A percentile compares a stretch with the other conserved stretches of the same genome.
These are phyloP conservation scores for Fusarium ramigenum DNA, from an alignment of 2,329 filamentous ascomycete species.

Conservation along the genomic window DNA sequence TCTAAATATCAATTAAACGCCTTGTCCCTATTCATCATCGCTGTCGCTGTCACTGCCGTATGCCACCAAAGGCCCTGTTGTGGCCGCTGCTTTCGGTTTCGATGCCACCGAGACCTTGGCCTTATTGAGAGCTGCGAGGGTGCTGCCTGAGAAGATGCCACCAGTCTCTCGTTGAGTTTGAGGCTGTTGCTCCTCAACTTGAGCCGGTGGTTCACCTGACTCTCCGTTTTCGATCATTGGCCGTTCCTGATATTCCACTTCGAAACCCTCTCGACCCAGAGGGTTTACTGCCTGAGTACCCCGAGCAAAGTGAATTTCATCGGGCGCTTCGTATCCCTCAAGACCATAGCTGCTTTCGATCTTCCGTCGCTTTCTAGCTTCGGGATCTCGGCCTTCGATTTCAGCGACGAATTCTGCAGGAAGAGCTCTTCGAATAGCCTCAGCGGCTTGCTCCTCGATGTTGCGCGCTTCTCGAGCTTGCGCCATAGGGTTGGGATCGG, in stretches of 20 bases:
- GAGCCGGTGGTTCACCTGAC: constrained; percentile 48
- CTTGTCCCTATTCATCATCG: constrained; percentile 65
- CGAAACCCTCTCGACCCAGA: constrained; percentile 65
- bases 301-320: constrained; percentile 90
- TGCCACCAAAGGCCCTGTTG: constrained; percentile 79
- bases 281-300: constrained; percentile 75
- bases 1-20: constrained; percentile 37
- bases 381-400: constrained; percentile 89
- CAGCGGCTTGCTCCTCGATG: constrained; percentile 95
- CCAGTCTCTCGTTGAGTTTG: constrained; percentile 51
- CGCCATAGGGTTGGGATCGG: constrained; percentile 94
- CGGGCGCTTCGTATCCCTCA: constrained; percentile 91
- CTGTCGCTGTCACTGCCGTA: constrained; percentile 95
- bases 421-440: constrained; percentile 87
- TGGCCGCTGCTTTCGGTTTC: constrained; percentile 62
- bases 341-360: constrained; percentile 90
- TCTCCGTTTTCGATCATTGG: constrained; percentile 68
- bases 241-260: constrained; percentile 70
- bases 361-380: constrained; percentile 86
- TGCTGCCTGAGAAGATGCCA: constrained; percentile 84
- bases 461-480: constrained; percentile 89
- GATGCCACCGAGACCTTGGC: constrained; percentile 63
- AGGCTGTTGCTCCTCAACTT: constrained; percentile 51
- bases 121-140: constrained; percentile 78
- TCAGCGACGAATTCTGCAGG: constrained; percentile 92